phyloP scores from a whole-genome alignment of 306 rosid genomes.

The Prunus salicina region DNA sequence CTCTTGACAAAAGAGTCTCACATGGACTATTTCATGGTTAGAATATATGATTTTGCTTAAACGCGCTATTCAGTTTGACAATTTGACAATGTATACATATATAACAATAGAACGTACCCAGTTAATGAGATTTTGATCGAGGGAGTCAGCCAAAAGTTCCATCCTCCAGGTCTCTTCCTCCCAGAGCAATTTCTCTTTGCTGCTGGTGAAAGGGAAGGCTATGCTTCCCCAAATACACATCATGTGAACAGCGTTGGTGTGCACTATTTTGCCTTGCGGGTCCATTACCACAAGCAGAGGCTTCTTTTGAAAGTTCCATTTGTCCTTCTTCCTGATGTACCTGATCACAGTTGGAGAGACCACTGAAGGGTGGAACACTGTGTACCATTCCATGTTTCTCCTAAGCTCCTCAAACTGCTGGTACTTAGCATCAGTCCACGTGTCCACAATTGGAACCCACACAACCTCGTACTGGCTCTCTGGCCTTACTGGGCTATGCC shows the following conservation, averaged over 20 bases:
- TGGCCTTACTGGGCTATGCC: slow-evolving; percentile 17
- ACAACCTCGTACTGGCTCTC: slow-evolving; percentile 51
- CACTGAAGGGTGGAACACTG: slow-evolving; percentile 39
- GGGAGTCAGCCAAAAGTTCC: slow-evolving; percentile 41
- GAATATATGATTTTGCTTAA: neutral
- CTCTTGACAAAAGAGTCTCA: neutral
- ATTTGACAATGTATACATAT: neutral
- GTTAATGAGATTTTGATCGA: slow-evolving; percentile 23
- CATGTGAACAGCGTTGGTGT: slow-evolving; percentile 62
- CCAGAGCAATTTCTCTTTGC: slow-evolving; percentile 56
- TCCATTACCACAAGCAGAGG: slow-evolving; percentile 58
- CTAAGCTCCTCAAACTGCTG: slow-evolving; percentile 22
- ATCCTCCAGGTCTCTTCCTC: slow-evolving; percentile 51
- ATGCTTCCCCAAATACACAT: slow-evolving; percentile 76
- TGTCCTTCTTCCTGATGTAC: slow-evolving; percentile 45
- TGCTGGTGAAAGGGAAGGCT: slow-evolving; percentile 55
- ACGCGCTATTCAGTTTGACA: neutral
- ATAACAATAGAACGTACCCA: slow-evolving; percentile 39
- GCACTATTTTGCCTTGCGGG: slow-evolving; percentile 47
- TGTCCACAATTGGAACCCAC: slow-evolving; percentile 58
- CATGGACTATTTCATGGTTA: too few relatives aligned
- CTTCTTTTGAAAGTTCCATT: slow-evolving; percentile 50
- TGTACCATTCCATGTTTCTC: slow-evolving; percentile 49
- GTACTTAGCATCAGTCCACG: slow-evolving; percentile 18
- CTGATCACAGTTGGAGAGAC: slow-evolving; percentile 35